Base-by-base conservation (phyloP, 2,329 filamentous ascomycete species). In the Penicillium sp. region DNA sequence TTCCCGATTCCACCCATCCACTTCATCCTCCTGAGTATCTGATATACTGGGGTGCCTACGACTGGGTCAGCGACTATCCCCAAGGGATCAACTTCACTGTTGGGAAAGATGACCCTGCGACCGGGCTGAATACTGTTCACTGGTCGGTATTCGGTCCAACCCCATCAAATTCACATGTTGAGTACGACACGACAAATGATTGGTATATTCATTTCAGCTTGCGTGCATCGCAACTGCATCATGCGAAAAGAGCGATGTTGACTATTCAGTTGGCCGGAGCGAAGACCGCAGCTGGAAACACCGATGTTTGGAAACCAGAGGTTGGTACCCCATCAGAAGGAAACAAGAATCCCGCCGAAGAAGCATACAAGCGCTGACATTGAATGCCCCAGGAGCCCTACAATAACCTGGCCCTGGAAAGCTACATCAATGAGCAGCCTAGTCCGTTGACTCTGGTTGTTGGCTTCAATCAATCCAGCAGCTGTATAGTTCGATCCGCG, bases 71-170 rank as follows among this genome's bases (percentile, higher is more conserved):
- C 2, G 81, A 85, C 39, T 84, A 83, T 55, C 80, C 81, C 0
- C 54, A 76, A 0, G 81, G 82, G 4, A 73, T 85, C 0, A 71
- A 68, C 24, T 85, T 78, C 66, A 73, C 74, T 11, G 74, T 85
- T 1, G 80, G 81, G 8, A 64, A 75, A 58, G 76, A 74, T 50
- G 64, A 78, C 26, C 69, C 69, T 13, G 66, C 65, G 0, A 61
- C 66, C 9, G 78, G 82, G 55, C 70, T 82, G 50, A 85, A 85
- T 63, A 83, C 83, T 47, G 76, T 84, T 4, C 82, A 85, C 60
- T 85, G 81, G 82, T 78, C 76, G 48, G 79, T 81, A 7, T 84
- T 82, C 55, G 80, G 81, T 68, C 62, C 59, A 4, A 63, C 59
- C 0, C 53, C 60, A 4, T 55, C 56, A 12, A 72, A 72, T 52